phyloP scores from a whole-genome alignment of 257 asterid genomes.

The Echites panduratus region DNA sequence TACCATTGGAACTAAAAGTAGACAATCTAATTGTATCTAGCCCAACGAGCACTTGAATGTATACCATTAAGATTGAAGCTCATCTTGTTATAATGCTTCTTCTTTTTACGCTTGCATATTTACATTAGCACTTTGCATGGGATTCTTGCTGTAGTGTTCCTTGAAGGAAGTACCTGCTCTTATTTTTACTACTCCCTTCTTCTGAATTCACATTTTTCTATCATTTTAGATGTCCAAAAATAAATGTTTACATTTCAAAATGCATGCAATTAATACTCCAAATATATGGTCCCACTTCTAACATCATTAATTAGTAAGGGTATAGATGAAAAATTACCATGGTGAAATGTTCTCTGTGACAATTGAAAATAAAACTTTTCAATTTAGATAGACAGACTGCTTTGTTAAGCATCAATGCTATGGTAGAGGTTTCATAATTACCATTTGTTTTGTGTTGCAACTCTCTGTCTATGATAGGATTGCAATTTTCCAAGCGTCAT shows the following conservation, averaged over 20 bases:
- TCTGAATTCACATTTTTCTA: too few relatives aligned
- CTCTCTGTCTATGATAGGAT: too few relatives aligned
- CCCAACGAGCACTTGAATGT: too few relatives aligned
- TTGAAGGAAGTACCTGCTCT: neutral
- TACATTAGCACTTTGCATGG: neutral
- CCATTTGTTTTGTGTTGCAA: too few relatives aligned
- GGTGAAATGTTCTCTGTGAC: neutral
- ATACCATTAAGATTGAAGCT: neutral
- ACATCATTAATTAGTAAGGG: neutral
- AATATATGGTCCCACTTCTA: neutral
- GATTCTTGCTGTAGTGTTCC: neutral
- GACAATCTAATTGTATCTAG: neutral
- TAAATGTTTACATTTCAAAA: too few relatives aligned
- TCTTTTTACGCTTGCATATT: too few relatives aligned
- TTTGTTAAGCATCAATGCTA: neutral
- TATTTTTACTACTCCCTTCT: neutral
- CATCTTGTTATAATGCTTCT: neutral
- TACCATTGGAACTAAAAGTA: neutral
- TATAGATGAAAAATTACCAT: too few relatives aligned
- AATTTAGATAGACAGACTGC: neutral
- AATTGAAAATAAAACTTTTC: neutral
- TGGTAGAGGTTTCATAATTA: neutral
- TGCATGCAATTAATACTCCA: neutral
- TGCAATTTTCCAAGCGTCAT: too few relatives aligned
- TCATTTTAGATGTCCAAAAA: too few relatives aligned